Base-by-base conservation (phyloP, 1,284 basidiomycete species). In the Cryptococcus sp. region DNA sequence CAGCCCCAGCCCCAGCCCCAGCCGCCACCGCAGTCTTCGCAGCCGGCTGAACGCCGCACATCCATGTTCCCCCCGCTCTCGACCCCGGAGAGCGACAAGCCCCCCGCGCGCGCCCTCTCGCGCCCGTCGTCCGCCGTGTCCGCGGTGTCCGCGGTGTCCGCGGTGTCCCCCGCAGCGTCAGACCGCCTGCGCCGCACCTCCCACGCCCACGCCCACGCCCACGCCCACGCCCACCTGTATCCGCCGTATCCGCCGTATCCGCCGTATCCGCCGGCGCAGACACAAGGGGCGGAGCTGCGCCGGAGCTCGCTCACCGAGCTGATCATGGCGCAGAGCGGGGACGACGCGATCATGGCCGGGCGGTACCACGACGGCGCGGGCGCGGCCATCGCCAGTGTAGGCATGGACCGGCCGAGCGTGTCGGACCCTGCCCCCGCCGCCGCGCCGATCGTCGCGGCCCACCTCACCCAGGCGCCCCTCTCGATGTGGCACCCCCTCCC, bases 281-380 rank as follows among this genome's bases (percentile, higher is more conserved):
- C n/a, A n/a, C n/a, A n/a, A n/a, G n/a, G n/a, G n/a, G n/a, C 59
- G 11, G 59, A 50, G 8, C 45, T 53, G 1, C 51, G 67, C 21
- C 61, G 73, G 42, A 65, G 68, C 11, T 72, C 70, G 0, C 52
- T 76, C 15, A 68, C 71, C 0, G 73, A 76, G 39, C 59, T 70
- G 12, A 74, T 76, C 55, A 71, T 59, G 61, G 66, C 64, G 2
- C 63, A 68, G 28, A 67, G 67, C 13, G 73, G 73, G 2, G 73
- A 75, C 50, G 63, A 65, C 46, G 55, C 67, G 1, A 60, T 71
- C 44, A 63, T 60, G 6, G 42, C 54, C 8, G 57, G 60, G 13
- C 51, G 60, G 15, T 62, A 57, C 42, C 28, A 5, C 28, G 28
- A 33, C 28, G 28, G 5, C 28, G 28, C 28, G 28, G 28, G 28